Percentiles rank a stretch among this genome's conserved stretches.
Evolutionary conservation across 495 filamentous ascomycete species (phyloP).

Genomic region (Penicillium silybi): DNA sequence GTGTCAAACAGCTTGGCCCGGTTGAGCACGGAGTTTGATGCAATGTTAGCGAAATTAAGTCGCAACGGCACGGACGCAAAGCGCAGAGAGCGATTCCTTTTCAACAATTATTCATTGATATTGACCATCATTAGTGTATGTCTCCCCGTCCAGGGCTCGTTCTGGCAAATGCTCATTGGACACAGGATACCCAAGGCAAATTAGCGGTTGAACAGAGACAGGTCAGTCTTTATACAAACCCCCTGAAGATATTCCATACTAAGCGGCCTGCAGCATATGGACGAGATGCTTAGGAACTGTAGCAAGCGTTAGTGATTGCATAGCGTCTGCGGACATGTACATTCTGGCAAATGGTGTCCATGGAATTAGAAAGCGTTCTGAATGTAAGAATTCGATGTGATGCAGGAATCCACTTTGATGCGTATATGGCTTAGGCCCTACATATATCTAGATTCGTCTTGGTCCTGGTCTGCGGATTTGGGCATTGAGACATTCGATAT

Average conservation of each 20-base stretch:
- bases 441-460: no score
- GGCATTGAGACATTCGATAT: no score
- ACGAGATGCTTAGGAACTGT: constrained; percentile 43
- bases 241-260: neutral
- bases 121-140: constrained; percentile 78
- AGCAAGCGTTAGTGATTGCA: constrained; percentile 30
- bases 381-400: constrained; percentile 5
- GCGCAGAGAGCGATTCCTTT: constrained; percentile 82
- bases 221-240: constrained; percentile 25
- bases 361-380: constrained; percentile 1
- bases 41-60: constrained; percentile 65
- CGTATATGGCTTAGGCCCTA: no score
- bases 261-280: constrained; percentile 32
- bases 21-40: constrained; percentile 72
- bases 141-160: neutral
- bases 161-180: constrained; percentile 18
- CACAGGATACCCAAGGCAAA: constrained; percentile 69
- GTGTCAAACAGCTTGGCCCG: constrained; percentile 74
- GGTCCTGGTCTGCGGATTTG: no score
- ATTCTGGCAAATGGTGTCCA: neutral
- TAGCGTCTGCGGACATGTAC: constrained; percentile 8
- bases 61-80: constrained; percentile 66
- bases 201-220: constrained; percentile 69
- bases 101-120: constrained; percentile 91
- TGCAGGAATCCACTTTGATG: no score